phyloP scores from a whole-genome alignment of 176 grass and related monocot species.

The maize (Zea mays) region Zm-B73-REFERENCE-NAM-5.0 NC_050096.1:306416501-306417000 shows the following conservation, averaged over 20 bases:
- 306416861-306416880: slow-evolving; percentile 87
- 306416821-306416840: slow-evolving; percentile 68
- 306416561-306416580: slow-evolving; percentile 76
- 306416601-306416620: background rate
- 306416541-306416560: slow-evolving; percentile 96
- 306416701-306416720: slow-evolving; percentile 6
- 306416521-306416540: slow-evolving; percentile 78
- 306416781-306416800: slow-evolving; percentile 93
- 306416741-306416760: slow-evolving; percentile 66
- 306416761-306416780: slow-evolving; percentile 95
- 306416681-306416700: slow-evolving; percentile 10
- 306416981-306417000: slow-evolving; percentile 88
- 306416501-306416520: slow-evolving; percentile 85
- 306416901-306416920: slow-evolving; percentile 96
- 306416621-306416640: slow-evolving; percentile 18
- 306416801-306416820: slow-evolving; percentile 86
- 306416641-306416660: slow-evolving; percentile 1
- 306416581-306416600: slow-evolving; percentile 47
- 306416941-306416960: slow-evolving; percentile 93
- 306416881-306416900: slow-evolving; percentile 67
- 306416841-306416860: slow-evolving; percentile 92
- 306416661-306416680: slow-evolving; percentile 29
- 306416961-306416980: slow-evolving; percentile 78
- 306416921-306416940: slow-evolving; percentile 93
- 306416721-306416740: background rate